These are phyloP conservation scores for Blastocystis sp. DNA, from an alignment of 352 stramenopile species.

Conservation along the genomic window DNA sequence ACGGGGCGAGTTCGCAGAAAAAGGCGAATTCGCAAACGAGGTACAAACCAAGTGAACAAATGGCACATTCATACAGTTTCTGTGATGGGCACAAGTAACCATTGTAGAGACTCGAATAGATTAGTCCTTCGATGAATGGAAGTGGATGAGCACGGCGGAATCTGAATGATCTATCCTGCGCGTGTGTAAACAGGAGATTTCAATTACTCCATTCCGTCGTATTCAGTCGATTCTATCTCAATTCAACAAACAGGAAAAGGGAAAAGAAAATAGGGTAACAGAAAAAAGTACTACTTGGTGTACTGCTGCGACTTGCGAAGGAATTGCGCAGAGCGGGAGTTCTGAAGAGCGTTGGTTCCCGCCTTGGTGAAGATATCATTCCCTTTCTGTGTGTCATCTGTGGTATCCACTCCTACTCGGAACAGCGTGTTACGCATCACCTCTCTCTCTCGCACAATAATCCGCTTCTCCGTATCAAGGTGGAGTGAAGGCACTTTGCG, in stretches of 20 bases:
- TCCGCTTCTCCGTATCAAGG: conserved; percentile 2
- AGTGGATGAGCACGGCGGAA: conserved; percentile 8
- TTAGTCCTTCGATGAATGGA: not conserved
- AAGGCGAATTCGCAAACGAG: too few species aligned
- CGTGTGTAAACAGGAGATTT: not conserved
- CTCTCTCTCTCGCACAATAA: conserved; percentile 30
- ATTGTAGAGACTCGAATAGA: conserved; percentile 49
- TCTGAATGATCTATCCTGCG: too few species aligned
- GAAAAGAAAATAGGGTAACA: not conserved
- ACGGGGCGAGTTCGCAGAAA: too few species aligned
- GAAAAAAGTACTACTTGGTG: not conserved
- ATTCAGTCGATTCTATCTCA: not conserved
- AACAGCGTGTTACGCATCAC: not conserved
- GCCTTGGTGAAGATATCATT: conserved; percentile 2
- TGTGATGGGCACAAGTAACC: conserved; percentile 44
- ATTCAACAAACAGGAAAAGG: not conserved
- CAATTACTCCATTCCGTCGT: not conserved
- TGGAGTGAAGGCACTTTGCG: not conserved
- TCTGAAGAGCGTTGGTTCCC: not conserved
- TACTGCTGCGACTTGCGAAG: not conserved
- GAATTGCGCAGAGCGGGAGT: conserved; percentile 9
- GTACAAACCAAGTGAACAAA: too few species aligned
- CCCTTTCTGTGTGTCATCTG: not conserved
- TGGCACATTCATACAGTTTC: conserved; percentile 16
- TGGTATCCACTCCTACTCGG: not conserved